Evolutionary conservation across 805 yeast species (phyloP).

Genomic region (Wickerhamiella australiensis): DNA sequence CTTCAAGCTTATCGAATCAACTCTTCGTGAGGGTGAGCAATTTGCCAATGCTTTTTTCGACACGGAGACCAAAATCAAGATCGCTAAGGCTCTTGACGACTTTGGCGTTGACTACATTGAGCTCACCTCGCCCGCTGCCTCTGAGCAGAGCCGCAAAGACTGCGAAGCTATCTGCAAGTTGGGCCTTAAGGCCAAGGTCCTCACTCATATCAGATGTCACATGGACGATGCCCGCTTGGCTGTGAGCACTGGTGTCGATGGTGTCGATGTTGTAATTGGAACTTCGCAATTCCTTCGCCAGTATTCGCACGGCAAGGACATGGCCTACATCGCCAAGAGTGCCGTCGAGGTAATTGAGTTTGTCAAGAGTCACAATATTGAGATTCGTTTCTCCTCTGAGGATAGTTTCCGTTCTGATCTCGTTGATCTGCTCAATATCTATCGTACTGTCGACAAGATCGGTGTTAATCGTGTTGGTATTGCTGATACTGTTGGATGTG

Average conservation of each 20-base stretch:
- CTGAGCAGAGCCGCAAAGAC: constrained; percentile 83
- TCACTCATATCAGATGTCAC: constrained; percentile 95
- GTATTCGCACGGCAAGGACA: constrained; percentile 95
- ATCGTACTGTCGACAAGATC: constrained; percentile 90
- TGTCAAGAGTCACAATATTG: constrained; percentile 93
- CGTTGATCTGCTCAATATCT: constrained; percentile 87
- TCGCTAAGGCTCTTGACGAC: constrained; percentile 93
- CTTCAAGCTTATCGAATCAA: constrained; percentile 88
- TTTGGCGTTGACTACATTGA: constrained; percentile 98
- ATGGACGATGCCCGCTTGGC: constrained; percentile 98
- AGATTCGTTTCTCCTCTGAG: constrained; percentile 92
- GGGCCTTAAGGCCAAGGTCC: constrained; percentile 87
- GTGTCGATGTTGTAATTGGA: constrained; percentile 97
- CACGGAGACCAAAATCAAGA: constrained; percentile 90
- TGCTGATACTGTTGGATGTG: constrained; percentile 98
- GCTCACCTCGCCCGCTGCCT: constrained; percentile 94
- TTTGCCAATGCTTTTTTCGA: constrained; percentile 94
- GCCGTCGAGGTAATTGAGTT: constrained; percentile 96
- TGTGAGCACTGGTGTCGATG: constrained; percentile 97
- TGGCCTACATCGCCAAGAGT: constrained; percentile 91
- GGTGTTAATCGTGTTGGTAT: constrained; percentile 98
- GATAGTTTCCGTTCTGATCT: constrained; percentile 95
- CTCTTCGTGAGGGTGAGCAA: constrained; percentile 94
- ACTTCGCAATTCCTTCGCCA: constrained; percentile 91
- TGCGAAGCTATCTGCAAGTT: constrained; percentile 98